phyloP scores from a whole-genome alignment of 2,329 filamentous ascomycete species.

The Trichoderma simmonsii region DNA sequence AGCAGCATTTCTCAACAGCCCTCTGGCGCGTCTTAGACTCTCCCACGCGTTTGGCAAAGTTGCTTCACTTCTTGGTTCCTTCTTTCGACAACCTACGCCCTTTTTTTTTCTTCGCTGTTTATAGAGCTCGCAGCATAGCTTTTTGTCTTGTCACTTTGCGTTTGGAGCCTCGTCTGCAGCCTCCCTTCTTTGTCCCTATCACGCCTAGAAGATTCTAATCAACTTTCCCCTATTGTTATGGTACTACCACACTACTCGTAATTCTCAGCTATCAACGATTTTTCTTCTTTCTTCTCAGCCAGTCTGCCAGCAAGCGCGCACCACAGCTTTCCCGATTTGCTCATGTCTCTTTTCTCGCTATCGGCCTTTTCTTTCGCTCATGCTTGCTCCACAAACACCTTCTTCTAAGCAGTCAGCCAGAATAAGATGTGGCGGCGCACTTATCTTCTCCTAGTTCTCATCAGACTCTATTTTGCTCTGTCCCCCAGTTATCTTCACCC shows the following conservation, averaged over 20 bases:
- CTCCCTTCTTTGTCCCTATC: conserved; percentile 1
- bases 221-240: neutral
- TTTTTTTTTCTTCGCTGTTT: neutral
- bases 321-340: conserved; percentile 13
- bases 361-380: conserved; percentile 23
- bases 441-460: conserved; percentile 78
- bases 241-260: conserved; percentile 12
- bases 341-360: conserved; percentile 21
- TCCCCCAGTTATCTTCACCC: conserved; percentile 96
- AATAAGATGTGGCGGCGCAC: conserved; percentile 81
- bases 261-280: neutral
- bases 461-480: conserved; percentile 90
- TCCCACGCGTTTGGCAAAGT: neutral
- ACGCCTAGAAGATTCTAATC: neutral
- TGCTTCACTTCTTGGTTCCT: neutral
- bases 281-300: conserved; percentile 6
- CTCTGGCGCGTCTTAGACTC: neutral
- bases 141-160: neutral
- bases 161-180: neutral
- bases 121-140: conserved; percentile 1
- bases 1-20: neutral
- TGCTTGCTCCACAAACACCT: conserved; percentile 27
- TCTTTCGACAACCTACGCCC: neutral
- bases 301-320: neutral
- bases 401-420: conserved; percentile 19